Evolutionary conservation across 139 green algal genomes (phyloP), one percentile per base, ranked within the genome.

Genomic region (Chlorella sp.): DNA sequence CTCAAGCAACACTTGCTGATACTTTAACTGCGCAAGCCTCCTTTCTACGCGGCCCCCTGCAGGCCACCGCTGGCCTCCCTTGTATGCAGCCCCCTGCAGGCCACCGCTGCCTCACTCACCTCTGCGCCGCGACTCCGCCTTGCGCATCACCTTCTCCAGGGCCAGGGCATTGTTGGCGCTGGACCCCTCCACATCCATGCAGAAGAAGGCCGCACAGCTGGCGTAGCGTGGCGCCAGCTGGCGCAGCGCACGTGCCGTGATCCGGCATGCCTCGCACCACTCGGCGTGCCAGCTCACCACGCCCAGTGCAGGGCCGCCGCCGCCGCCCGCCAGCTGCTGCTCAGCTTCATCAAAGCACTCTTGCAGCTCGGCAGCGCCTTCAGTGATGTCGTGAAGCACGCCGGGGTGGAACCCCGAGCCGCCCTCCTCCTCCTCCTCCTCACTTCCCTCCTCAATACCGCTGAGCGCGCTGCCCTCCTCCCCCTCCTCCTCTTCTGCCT

Each of bases 281-380:
- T 89, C 79, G 0, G 95, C 95, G 64, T 94, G 89, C 94, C 94
- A 97, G 36, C 93, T 61, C 18, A 97, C 83, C 26, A 96, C 87
- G 40, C 83, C 82, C 28, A 90, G 68, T 28, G 3, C 66, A 0
- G 64, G 68, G 36, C 61, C 1, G 60, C 82, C 9, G n/a, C 82
- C 14, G 16, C 80, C 40, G 3, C 22, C 61, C 57, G 36, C 64
- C 71, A 91, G 42, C 60, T 48, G 48, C 21, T 71, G 86, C 83
- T 84, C 40, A 21, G 92, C 48, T 34, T 64, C 57, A 24, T 95
- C 91, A 42, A 96, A 79, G 32, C 92, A 39, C 16, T 87, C 39
- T 85, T 95, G 93, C 60, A 95, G 85, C 88, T 96, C 90, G 37
- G 84, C 71, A 2, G 92, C 95, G 28, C 95, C 95, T 3, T 89